Conservation (phyloP, 768 basidiomycete genomes). For the Mrakia frigida region DNA sequence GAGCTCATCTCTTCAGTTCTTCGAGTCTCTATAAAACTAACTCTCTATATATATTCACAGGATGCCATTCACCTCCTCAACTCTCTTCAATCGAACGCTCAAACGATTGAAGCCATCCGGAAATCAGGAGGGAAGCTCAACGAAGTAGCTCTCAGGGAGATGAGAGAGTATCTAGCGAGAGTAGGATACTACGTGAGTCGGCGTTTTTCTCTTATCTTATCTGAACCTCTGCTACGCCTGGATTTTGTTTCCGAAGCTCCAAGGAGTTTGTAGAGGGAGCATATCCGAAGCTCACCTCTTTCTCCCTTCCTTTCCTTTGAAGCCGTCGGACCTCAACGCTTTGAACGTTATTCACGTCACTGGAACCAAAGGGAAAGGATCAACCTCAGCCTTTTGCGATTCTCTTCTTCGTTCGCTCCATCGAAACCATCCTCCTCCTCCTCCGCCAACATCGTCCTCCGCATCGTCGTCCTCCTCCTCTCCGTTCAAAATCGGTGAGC, state of each 20-base stretch:
- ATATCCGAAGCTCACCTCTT: constrained; percentile 5
- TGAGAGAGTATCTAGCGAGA: constrained; percentile 78
- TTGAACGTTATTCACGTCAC: constrained; percentile 95
- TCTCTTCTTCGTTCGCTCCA: constrained; percentile 64
- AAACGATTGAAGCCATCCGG: constrained; percentile 76
- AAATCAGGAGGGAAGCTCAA: constrained; percentile 61
- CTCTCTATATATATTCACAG: no score
- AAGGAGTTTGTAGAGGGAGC: no score
- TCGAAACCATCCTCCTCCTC: constrained; percentile 44
- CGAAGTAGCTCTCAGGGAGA: constrained; percentile 71
- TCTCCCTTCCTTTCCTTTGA: constrained; percentile 23
- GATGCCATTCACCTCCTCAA: constrained; percentile 48
- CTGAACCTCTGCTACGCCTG: no score
- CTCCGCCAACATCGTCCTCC: neutral
- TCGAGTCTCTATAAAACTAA: no score
- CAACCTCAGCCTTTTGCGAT: constrained; percentile 87
- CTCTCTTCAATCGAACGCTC: constrained; percentile 76
- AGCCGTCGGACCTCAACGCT: constrained; percentile 77
- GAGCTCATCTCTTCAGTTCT: neutral
- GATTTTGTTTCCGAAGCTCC: neutral
- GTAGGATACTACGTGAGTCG: constrained; percentile 77
- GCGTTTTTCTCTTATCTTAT: neutral
- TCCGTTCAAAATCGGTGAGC: constrained; percentile 66
- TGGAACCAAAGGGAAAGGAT: constrained; percentile 97
- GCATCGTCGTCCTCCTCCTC: neutral